phyloP scores from a whole-genome alignment of 2,329 filamentous ascomycete genomes.

The Bretziella fagacearum region DNA sequence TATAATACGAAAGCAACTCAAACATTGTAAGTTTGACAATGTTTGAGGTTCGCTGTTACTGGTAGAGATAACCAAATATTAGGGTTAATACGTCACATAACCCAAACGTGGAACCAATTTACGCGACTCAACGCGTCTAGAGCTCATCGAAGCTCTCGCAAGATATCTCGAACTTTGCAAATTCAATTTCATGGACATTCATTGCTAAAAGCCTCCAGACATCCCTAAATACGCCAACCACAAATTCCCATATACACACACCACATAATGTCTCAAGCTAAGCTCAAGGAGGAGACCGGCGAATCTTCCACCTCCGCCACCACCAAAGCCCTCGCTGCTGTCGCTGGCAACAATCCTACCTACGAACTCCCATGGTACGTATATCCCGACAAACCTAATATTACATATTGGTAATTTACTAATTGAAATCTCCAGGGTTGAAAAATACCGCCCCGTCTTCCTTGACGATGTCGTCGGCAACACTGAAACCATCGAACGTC shows the following conservation, averaged over 20 bases:
- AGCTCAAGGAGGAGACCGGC: slow-evolving; percentile 32
- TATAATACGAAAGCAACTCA: too few species aligned
- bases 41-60: too few species aligned
- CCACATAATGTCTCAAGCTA: slow-evolving; percentile 30
- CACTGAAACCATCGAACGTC: slow-evolving; percentile 86
- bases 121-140: slow-evolving; percentile 9
- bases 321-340: slow-evolving; percentile 36
- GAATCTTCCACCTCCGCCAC: slow-evolving; percentile 44
- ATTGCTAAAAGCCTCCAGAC: too few species aligned
- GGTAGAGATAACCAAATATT: too few species aligned
- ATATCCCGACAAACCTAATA: neutral
- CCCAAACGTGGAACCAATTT: slow-evolving; percentile 8
- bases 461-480: slow-evolving; percentile 96
- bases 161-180: neutral
- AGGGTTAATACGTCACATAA: too few species aligned
- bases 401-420: neutral
- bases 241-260: neutral
- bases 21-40: too few species aligned
- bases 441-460: slow-evolving; percentile 91
- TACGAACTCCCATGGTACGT: slow-evolving; percentile 68
- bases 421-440: slow-evolving; percentile 49
- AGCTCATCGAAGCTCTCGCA: neutral
- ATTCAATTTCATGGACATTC: neutral
- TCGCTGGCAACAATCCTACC: slow-evolving; percentile 33
- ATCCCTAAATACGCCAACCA: too few species aligned